Conservation (phyloP, 75 land plant species). For the Selaginella tamariscina region DNA sequence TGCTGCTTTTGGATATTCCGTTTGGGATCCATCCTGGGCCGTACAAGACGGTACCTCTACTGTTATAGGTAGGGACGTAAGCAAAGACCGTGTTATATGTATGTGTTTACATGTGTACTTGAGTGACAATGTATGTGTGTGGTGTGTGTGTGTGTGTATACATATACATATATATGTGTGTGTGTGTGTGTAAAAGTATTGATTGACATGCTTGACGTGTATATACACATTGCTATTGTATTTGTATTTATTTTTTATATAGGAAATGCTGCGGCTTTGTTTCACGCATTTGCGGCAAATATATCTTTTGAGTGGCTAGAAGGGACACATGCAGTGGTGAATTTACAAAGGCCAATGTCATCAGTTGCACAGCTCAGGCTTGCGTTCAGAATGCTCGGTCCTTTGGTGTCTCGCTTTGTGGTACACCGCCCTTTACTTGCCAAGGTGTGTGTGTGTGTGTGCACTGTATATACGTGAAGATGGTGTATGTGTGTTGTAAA, state of each 20-base stretch:
- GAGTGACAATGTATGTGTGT: too few relatives aligned
- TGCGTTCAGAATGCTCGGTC: constrained; percentile 86
- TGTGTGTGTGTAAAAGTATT: too few relatives aligned
- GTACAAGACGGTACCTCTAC: constrained; percentile 91
- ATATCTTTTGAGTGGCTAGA: constrained; percentile 94
- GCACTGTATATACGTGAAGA: too few relatives aligned
- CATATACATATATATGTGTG: too few relatives aligned
- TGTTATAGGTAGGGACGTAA: constrained; percentile 57
- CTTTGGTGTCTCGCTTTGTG: constrained; percentile 62
- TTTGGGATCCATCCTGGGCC: constrained; percentile 94
- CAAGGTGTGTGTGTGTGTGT: too few relatives aligned
- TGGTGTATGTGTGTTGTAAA: too few relatives aligned
- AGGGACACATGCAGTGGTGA: constrained; percentile 61
- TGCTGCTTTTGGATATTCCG: constrained; percentile 74
- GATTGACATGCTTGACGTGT: background rate
- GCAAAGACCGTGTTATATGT: too few relatives aligned
- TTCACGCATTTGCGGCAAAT: constrained; percentile 73
- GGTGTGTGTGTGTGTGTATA: too few relatives aligned
- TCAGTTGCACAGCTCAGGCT: constrained; percentile 82
- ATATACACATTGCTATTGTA: background rate
- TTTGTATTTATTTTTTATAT: background rate
- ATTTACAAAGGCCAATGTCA: constrained; percentile 64
- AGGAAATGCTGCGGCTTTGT: constrained; percentile 77
- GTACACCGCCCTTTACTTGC: constrained; percentile 57
- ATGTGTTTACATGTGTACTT: too few relatives aligned